A percentile compares a stretch with the other conserved stretches of the same genome.
These are phyloP conservation scores for Suillus paluster DNA, from an alignment of 768 basidiomycete species.

Conservation along the genomic window DNA sequence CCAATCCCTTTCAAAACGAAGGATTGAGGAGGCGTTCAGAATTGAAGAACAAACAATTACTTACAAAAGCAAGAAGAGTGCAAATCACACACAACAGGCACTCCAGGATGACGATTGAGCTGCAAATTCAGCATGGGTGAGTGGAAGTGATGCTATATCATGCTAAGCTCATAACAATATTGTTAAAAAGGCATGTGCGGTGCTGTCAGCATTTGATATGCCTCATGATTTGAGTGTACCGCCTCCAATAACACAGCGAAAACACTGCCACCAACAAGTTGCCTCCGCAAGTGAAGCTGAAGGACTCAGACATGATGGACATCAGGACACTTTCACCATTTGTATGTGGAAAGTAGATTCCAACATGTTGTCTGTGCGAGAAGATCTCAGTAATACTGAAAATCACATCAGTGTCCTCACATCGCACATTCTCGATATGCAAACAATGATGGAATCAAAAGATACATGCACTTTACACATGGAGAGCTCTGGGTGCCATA, in stretches of 20 bases:
- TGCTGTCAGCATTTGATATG: constrained; percentile 1
- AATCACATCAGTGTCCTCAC: no score
- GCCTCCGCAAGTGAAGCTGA: background rate
- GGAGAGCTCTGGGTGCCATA: no score
- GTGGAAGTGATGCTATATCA: background rate
- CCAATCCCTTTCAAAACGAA: constrained; percentile 1
- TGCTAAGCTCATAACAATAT: background rate
- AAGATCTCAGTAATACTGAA: no score
- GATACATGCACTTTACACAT: no score
- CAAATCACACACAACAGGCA: background rate
- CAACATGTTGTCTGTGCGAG: no score
- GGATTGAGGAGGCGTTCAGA: constrained; percentile 5
- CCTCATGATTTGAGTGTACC: constrained; percentile 1
- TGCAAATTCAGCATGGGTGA: constrained; percentile 7
- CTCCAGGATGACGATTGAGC: constrained; percentile 1
- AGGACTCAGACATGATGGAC: no score
- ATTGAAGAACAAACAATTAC: background rate
- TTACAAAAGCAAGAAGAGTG: constrained; percentile 10
- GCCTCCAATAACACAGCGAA: background rate
- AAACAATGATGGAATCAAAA: no score
- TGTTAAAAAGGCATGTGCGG: constrained; percentile 1
- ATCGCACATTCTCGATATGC: no score
- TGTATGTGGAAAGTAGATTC: no score
- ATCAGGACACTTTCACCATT: no score
- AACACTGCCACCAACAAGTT: background rate